Evolutionary conservation across 2,329 filamentous ascomycete genomes (phyloP).

Genomic region (Pseudogymnoascus sp.): DNA sequence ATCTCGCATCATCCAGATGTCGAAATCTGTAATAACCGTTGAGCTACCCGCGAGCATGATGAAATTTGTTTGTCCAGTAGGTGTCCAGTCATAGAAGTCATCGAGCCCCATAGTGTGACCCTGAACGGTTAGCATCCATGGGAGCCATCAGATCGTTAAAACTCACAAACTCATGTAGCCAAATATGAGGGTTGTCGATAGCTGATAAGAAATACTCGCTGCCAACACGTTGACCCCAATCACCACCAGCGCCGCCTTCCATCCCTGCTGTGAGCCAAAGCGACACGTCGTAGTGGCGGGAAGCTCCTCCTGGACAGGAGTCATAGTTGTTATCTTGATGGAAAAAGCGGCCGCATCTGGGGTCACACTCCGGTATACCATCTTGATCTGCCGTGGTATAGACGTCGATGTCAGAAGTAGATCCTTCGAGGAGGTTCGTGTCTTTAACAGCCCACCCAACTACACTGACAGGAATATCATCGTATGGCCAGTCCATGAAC

Average conservation of each 20-base stretch:
- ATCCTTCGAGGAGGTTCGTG: slow-evolving; percentile 32
- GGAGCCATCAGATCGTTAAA: not conserved
- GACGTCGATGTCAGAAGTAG: slow-evolving; percentile 31
- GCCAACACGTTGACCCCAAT: slow-evolving; percentile 41
- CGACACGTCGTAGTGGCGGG: slow-evolving; percentile 37
- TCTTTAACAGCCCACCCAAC: slow-evolving; percentile 38
- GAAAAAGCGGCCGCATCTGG: slow-evolving; percentile 38
- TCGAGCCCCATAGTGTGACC: slow-evolving; percentile 39
- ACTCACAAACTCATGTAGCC: slow-evolving; percentile 36
- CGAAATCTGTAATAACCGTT: slow-evolving; percentile 38
- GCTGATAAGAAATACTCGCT: slow-evolving; percentile 37
- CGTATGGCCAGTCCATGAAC: slow-evolving; percentile 38
- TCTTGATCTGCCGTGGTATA: slow-evolving; percentile 36
- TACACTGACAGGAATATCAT: slow-evolving; percentile 33
- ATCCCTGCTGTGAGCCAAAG: slow-evolving; percentile 43
- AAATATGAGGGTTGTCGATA: slow-evolving; percentile 37
- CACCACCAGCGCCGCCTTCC: slow-evolving; percentile 37
- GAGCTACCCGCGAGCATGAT: slow-evolving; percentile 40
- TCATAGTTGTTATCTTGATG: slow-evolving; percentile 37
- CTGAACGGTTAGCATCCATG: not conserved
- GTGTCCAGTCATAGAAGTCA: slow-evolving; percentile 38
- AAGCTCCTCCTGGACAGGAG: slow-evolving; percentile 33
- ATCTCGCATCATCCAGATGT: slow-evolving; percentile 42
- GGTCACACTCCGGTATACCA: slow-evolving; percentile 36
- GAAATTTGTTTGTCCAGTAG: slow-evolving; percentile 35